Percentiles rank a stretch among this genome's conserved stretches.
Conservation (phyloP, 306 rosid genomes). For the Cucumis cinereus region DNA sequence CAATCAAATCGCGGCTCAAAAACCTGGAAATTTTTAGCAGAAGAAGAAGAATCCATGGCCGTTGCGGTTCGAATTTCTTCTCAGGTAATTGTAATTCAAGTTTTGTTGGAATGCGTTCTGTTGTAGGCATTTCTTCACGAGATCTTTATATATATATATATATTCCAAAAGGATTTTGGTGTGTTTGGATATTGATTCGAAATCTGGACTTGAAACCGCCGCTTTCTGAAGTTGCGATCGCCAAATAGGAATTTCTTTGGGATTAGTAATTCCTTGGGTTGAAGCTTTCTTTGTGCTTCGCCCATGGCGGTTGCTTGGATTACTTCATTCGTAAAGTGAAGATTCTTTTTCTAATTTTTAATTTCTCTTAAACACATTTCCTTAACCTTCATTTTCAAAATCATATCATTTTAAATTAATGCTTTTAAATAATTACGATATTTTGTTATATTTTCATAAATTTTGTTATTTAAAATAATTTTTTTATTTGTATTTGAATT, state of each 20-base stretch:
- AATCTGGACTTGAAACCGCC: neutral
- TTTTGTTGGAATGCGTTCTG: neutral
- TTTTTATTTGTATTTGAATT: no score
- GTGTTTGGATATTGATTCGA: neutral
- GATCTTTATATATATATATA: no score
- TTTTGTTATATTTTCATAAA: no score
- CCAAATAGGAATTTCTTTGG: slow-evolving; percentile 1
- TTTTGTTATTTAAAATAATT: no score
- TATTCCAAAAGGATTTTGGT: neutral
- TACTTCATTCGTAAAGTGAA: neutral
- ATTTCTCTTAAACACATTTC: neutral
- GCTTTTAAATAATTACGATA: no score
- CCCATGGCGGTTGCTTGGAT: neutral
- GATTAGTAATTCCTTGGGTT: neutral
- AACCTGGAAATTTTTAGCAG: neutral
- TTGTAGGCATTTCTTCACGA: no score
- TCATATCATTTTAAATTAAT: no score
- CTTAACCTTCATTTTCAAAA: no score
- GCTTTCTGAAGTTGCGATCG: neutral
- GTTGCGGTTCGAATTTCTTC: neutral
- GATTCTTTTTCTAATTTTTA: neutral
- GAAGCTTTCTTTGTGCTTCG: slow-evolving; percentile 7
- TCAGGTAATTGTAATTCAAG: neutral
- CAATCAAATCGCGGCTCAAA: neutral
- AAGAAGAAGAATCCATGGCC: neutral